These are phyloP conservation scores for Herpotrichia juniperi DNA, from an alignment of 2,329 filamentous ascomycete genomes.

Conservation along the genomic window DNA sequence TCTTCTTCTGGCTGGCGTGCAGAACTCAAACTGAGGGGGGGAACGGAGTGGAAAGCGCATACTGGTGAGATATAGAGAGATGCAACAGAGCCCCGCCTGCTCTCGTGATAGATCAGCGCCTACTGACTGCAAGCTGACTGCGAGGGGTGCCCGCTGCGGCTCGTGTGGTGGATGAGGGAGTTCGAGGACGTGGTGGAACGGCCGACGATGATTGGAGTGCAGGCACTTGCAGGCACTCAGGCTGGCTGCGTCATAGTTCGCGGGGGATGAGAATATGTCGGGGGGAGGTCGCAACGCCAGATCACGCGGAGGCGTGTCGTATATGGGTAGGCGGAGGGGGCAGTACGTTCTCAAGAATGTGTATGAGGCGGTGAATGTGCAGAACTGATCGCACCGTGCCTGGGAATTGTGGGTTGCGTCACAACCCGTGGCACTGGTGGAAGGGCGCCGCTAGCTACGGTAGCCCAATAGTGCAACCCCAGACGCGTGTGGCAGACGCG, in stretches of 20 bases:
- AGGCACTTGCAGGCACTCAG: conserved; percentile 17
- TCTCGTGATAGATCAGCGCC: conserved; percentile 33
- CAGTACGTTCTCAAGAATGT: no score
- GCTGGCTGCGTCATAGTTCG: conserved; percentile 25
- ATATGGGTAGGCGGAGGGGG: no score
- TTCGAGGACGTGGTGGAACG: conserved; percentile 33
- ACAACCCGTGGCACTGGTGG: neutral
- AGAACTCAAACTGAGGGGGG: conserved; percentile 6
- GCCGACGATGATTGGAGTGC: conserved; percentile 35
- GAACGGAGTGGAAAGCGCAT: conserved; percentile 19
- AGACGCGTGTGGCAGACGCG: conserved; percentile 22
- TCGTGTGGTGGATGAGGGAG: conserved; percentile 5
- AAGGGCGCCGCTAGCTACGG: conserved; percentile 27
- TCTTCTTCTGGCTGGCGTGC: conserved; percentile 3
- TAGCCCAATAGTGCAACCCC: conserved; percentile 11
- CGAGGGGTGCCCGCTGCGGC: conserved; percentile 3
- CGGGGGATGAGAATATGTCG: conserved; percentile 1
- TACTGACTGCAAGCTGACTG: conserved; percentile 19
- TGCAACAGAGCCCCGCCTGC: conserved; percentile 22
- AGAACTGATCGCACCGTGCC: neutral
- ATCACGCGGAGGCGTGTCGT: neutral
- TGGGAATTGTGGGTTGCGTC: neutral
- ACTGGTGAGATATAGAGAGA: conserved; percentile 19
- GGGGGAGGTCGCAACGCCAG: neutral
- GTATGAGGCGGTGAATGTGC: neutral